These are phyloP conservation scores for Fusarium nisikadoi DNA, from an alignment of 2,329 filamentous ascomycete species.

Conservation along the genomic window DNA sequence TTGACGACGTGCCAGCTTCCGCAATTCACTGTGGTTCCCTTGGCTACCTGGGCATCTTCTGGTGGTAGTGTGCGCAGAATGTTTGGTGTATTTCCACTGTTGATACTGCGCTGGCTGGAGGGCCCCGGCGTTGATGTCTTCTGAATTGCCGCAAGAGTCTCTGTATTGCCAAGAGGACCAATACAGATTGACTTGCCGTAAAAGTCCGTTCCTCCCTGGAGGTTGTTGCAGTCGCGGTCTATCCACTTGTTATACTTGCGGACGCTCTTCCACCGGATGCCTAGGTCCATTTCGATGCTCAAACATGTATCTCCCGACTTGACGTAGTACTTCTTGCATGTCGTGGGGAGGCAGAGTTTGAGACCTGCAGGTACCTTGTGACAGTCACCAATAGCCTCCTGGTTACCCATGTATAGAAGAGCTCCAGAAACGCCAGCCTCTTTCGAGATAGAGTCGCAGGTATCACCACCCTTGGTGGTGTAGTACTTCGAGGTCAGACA, in stretches of 20 bases:
- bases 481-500: constrained; percentile 9
- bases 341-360: constrained; percentile 9
- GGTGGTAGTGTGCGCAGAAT: too few relatives aligned
- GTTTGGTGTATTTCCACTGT: too few relatives aligned
- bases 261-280: too few relatives aligned
- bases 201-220: constrained; percentile 17
- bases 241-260: constrained; percentile 11
- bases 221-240: constrained; percentile 7
- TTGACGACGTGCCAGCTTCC: too few relatives aligned
- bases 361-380: constrained; percentile 1
- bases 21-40: too few relatives aligned
- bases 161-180: too few relatives aligned
- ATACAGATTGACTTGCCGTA: constrained; percentile 27
- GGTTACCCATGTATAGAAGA: constrained; percentile 29
- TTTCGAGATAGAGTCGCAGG: not conserved
- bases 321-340: not conserved
- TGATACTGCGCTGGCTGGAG: too few relatives aligned
- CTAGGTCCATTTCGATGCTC: too few relatives aligned
- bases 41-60: too few relatives aligned
- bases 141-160: too few relatives aligned
- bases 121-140: too few relatives aligned
- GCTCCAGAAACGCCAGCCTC: constrained; percentile 18
- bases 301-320: not conserved
- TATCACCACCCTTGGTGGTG: constrained; percentile 24
- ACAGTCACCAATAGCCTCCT: constrained; percentile 21